Percentiles rank a stretch among this genome's conserved stretches.
Evolutionary conservation across 805 yeast genomes (phyloP).

Genomic region (Kregervanrija fluxuum): DNA sequence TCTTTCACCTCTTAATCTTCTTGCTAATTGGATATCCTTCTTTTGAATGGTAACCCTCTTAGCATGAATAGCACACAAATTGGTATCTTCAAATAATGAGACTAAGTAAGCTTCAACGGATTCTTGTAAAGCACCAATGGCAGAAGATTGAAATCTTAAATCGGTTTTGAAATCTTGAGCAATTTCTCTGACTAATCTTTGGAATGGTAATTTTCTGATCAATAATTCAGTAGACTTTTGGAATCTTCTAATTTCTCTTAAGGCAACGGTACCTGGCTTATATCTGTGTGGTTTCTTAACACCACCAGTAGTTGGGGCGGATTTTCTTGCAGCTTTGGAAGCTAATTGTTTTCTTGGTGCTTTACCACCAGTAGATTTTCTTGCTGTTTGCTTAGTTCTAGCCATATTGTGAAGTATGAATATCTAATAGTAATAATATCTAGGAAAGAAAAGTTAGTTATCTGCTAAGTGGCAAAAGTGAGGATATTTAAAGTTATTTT

Average conservation of each 20-base stretch:
- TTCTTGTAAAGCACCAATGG: conserved; percentile 96
- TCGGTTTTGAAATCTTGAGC: conserved; percentile 92
- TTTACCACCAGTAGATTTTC: conserved; percentile 94
- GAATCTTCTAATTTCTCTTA: conserved; percentile 95
- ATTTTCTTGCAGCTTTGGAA: conserved; percentile 88
- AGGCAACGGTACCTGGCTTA: conserved; percentile 95
- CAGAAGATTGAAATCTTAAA: conserved; percentile 94
- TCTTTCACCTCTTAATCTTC: conserved; percentile 97
- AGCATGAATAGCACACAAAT: conserved; percentile 97
- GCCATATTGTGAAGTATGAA: conserved; percentile 46
- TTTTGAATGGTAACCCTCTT: conserved; percentile 98
- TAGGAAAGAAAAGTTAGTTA: not conserved
- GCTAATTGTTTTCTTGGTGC: conserved; percentile 94
- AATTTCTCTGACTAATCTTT: conserved; percentile 92
- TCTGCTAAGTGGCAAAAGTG: not conserved
- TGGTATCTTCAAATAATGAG: conserved; percentile 94
- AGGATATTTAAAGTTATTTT: too few relatives aligned
- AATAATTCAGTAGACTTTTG: conserved; percentile 93
- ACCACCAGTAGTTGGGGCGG: conserved; percentile 90
- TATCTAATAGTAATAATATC: too few relatives aligned
- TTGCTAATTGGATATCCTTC: conserved; percentile 96
- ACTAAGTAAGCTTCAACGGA: conserved; percentile 98
- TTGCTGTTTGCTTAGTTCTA: conserved; percentile 90
- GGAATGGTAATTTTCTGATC: conserved; percentile 96
- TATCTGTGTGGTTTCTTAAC: conserved; percentile 93